phyloP scores from a whole-genome alignment of 108 stramenopile species.

The Nitzschia inconspicua region DNA sequence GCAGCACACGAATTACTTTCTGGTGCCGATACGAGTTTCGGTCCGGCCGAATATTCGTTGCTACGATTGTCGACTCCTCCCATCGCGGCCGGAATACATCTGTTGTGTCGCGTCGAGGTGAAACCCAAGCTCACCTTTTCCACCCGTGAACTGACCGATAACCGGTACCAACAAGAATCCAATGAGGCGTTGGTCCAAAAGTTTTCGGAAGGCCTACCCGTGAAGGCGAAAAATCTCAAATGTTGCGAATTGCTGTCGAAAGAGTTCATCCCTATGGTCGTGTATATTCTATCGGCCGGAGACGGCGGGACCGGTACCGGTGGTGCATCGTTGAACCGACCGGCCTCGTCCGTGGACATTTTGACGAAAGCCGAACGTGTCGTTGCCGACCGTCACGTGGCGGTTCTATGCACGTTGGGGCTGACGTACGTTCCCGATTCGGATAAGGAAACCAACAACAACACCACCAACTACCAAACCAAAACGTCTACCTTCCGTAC shows the following conservation, averaged over 20 bases:
- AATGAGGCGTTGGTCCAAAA: slow-evolving; percentile 58
- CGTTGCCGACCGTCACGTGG: slow-evolving; percentile 59
- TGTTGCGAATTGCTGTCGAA: slow-evolving; percentile 9
- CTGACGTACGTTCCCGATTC: slow-evolving; percentile 60
- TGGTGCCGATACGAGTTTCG: slow-evolving; percentile 40
- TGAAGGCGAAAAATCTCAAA: slow-evolving; percentile 22
- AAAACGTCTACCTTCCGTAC: background rate
- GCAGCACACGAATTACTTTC: slow-evolving; percentile 67
- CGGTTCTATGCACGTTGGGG: slow-evolving; percentile 57
- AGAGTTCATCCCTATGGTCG: slow-evolving; percentile 64
- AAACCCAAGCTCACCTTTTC: slow-evolving; percentile 64
- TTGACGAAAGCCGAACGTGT: slow-evolving; percentile 50
- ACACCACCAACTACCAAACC: background rate
- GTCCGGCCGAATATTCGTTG: slow-evolving; percentile 33
- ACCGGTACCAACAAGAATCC: slow-evolving; percentile 52
- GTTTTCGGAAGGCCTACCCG: slow-evolving; percentile 66
- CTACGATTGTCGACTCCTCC: slow-evolving; percentile 53
- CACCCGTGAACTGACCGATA: slow-evolving; percentile 48
- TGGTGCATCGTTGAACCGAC: slow-evolving; percentile 41
- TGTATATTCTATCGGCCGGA: slow-evolving; percentile 74
- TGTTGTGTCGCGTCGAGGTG: slow-evolving; percentile 78
- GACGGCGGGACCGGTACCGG: slow-evolving; percentile 45
- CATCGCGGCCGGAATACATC: slow-evolving; percentile 69
- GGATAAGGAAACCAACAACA: slow-evolving; percentile 17
- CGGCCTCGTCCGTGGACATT: slow-evolving; percentile 69